Conservation (phyloP, 148 eudicot genomes). For the Salicornia ramosissima region DNA sequence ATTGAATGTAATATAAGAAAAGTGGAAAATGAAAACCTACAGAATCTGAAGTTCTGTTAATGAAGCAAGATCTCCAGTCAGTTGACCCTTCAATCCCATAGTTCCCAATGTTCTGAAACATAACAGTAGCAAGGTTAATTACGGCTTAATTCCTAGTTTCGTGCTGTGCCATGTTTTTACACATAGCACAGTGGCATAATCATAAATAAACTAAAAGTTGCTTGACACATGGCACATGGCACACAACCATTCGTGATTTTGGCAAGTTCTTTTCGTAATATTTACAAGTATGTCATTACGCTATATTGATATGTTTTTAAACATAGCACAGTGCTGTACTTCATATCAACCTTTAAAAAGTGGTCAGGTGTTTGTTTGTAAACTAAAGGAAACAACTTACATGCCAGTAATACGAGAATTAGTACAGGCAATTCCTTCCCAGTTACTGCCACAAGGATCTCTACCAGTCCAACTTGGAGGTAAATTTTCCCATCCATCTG, state of each 20-base stretch:
- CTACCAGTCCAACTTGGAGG: slow-evolving; percentile 60
- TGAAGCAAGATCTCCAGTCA: slow-evolving; percentile 46
- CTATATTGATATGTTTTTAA: no score
- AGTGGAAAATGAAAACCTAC: slow-evolving; percentile 43
- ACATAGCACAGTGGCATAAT: no score
- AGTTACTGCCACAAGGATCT: slow-evolving; percentile 68
- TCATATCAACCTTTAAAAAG: background rate
- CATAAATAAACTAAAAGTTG: no score
- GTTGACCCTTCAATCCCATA: slow-evolving; percentile 45
- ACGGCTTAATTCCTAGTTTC: no score
- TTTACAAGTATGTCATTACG: no score
- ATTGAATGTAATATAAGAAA: background rate
- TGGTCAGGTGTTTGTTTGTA: no score
- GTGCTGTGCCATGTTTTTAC: no score
- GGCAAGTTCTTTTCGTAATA: no score
- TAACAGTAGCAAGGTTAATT: slow-evolving; percentile 10
- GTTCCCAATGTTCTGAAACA: slow-evolving; percentile 57
- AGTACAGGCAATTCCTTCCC: slow-evolving; percentile 73
- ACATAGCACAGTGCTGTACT: no score
- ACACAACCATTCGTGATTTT: no score
- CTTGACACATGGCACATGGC: no score
- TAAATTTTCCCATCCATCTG: slow-evolving; percentile 46
- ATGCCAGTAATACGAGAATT: slow-evolving; percentile 50
- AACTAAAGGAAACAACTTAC: slow-evolving; percentile 36
- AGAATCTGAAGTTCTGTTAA: slow-evolving; percentile 49